Conservation (phyloP, 805 yeast species). For the Starmerella bombicola region DNA sequence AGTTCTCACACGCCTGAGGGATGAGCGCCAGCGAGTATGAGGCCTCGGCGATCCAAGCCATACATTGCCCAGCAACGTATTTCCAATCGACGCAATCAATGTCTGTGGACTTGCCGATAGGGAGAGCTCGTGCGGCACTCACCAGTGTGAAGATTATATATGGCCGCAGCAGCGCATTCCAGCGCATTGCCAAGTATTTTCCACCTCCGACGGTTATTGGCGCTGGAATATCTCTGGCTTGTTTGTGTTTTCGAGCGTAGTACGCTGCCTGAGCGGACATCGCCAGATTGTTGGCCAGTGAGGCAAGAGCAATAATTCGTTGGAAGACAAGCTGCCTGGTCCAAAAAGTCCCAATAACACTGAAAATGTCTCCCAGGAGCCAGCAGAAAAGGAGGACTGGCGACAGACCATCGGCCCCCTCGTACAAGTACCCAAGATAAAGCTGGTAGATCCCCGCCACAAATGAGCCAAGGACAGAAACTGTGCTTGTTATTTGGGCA, state of each 20-base stretch:
- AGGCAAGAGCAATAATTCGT: slow-evolving; percentile 22
- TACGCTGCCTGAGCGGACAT: slow-evolving; percentile 23
- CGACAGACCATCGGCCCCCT: slow-evolving; percentile 26
- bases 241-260: slow-evolving; percentile 18
- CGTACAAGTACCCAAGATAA: slow-evolving; percentile 20
- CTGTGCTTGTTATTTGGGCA: slow-evolving; percentile 19
- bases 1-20: slow-evolving; percentile 34
- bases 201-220: slow-evolving; percentile 1
- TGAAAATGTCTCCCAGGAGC: slow-evolving; percentile 27
- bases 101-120: background rate
- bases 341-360: slow-evolving; percentile 26
- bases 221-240: slow-evolving; percentile 1
- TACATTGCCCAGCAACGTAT: slow-evolving; percentile 20
- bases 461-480: slow-evolving; percentile 26
- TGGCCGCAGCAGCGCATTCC: slow-evolving; percentile 16
- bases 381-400: slow-evolving; percentile 24
- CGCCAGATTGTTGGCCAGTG: slow-evolving; percentile 21
- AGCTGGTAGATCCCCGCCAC: slow-evolving; percentile 27
- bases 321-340: slow-evolving; percentile 27
- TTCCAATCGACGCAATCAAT: slow-evolving; percentile 12
- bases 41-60: slow-evolving; percentile 22
- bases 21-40: slow-evolving; percentile 26
- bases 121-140: slow-evolving; percentile 13
- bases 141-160: slow-evolving; percentile 16
- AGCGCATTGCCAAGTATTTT: slow-evolving; percentile 9